Conservation (phyloP, 192 early-diverging fungal species). For the Backusella luteola region DNA sequence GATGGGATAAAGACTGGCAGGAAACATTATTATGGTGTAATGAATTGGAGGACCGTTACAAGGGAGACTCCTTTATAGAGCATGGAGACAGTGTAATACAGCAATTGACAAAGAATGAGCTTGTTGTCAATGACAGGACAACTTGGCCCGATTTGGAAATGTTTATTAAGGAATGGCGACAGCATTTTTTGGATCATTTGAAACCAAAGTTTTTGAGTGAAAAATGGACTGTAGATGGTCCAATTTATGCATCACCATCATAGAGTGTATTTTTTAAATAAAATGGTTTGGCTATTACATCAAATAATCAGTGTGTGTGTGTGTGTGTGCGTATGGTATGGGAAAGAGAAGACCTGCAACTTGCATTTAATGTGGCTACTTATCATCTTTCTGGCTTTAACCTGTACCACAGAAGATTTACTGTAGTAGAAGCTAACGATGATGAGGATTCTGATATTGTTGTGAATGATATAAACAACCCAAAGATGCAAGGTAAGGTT, state of each 20-base stretch:
- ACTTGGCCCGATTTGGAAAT: constrained; percentile 30
- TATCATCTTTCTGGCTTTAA: too few relatives aligned
- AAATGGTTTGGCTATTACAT: neutral
- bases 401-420: too few relatives aligned
- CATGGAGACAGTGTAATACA: constrained; percentile 26
- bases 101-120: constrained; percentile 4
- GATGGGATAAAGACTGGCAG: neutral
- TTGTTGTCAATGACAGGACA: neutral
- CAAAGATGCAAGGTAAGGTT: too few relatives aligned
- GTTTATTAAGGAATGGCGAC: constrained; percentile 31
- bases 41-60: constrained; percentile 18
- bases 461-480: too few relatives aligned
- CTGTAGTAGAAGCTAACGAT: too few relatives aligned
- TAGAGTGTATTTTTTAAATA: neutral
- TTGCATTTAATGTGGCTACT: too few relatives aligned
- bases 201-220: constrained; percentile 28
- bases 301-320: too few relatives aligned
- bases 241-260: constrained; percentile 19
- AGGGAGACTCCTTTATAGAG: constrained; percentile 27
- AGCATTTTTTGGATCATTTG: constrained; percentile 31
- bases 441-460: too few relatives aligned
- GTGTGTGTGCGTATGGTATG: too few relatives aligned
- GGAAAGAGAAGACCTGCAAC: too few relatives aligned
- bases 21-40: neutral
- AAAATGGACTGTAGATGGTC: constrained; percentile 28